Conservation (phyloP, 192 early-diverging fungal genomes). For the Backusella tarrabulga region DNA sequence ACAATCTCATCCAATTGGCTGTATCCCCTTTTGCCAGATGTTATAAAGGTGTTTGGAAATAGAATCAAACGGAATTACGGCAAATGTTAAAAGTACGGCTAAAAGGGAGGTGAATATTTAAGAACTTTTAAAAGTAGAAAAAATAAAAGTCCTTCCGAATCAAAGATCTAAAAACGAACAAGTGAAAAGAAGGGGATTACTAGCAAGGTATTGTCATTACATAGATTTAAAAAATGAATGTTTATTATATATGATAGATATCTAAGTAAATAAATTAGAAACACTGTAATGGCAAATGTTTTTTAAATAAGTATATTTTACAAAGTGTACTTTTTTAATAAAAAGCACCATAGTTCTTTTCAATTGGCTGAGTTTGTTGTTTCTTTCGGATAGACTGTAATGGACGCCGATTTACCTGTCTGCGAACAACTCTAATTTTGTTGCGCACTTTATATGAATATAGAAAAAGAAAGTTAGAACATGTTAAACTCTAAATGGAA, state of each 20-base stretch:
- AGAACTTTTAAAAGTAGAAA: background rate
- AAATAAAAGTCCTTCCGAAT: background rate
- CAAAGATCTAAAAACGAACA: background rate
- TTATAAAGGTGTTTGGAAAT: background rate
- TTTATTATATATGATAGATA: background rate
- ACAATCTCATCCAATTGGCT: background rate
- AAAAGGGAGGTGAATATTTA: background rate
- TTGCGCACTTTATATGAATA: conserved; percentile 40
- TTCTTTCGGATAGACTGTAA: background rate
- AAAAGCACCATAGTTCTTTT: background rate
- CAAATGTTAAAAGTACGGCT: background rate
- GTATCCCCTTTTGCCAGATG: background rate
- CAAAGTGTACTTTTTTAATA: background rate
- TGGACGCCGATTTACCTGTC: conserved; percentile 25
- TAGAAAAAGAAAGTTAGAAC: background rate
- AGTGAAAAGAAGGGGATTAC: no score
- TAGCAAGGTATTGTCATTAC: no score
- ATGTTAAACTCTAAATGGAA: background rate
- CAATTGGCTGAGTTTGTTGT: background rate
- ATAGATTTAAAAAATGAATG: background rate
- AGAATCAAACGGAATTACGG: background rate
- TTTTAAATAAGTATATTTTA: background rate
- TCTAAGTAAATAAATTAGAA: background rate
- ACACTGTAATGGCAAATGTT: background rate
- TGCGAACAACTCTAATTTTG: conserved; percentile 56